Percentiles rank a stretch among this genome's conserved stretches.
phyloP scores from a whole-genome alignment of 306 rosid species.

The Prunus salicina region DNA sequence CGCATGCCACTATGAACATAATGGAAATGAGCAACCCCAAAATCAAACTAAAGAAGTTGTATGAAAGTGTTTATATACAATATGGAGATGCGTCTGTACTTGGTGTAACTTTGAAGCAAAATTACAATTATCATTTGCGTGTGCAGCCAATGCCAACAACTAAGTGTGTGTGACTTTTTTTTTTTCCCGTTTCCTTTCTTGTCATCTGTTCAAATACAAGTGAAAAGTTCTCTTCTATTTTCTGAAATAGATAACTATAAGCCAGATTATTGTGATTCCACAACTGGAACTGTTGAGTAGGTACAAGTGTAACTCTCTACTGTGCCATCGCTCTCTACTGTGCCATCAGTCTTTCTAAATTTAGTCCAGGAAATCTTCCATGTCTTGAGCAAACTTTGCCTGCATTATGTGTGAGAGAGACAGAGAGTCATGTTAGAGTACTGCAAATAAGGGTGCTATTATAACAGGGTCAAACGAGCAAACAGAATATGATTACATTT shows the following conservation, averaged over 20 bases:
- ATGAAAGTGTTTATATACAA: neutral
- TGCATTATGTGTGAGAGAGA: conserved; percentile 30
- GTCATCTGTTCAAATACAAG: neutral
- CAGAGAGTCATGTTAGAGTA: neutral
- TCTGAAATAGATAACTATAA: neutral
- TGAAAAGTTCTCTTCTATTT: neutral
- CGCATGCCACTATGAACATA: too few relatives aligned
- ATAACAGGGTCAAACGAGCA: neutral
- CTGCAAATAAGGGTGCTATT: neutral
- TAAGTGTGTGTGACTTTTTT: neutral
- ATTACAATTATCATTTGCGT: neutral
- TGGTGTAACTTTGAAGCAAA: neutral
- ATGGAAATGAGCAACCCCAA: neutral
- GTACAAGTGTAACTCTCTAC: conserved; percentile 5
- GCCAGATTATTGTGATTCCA: conserved; percentile 5
- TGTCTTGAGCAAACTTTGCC: conserved; percentile 51
- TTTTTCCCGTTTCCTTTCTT: neutral
- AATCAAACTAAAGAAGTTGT: neutral
- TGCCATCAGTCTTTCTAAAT: neutral
- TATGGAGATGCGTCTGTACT: neutral
- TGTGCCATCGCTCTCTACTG: neutral
- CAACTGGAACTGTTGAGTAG: conserved; percentile 6
- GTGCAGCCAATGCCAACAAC: neutral
- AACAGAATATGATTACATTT: neutral
- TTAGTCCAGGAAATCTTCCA: conserved; percentile 67